Evolutionary conservation across 2,329 filamentous ascomycete genomes (phyloP), one percentile per base, ranked within the genome.

Genomic region (Hymenotorrendiella dingleyae): DNA sequence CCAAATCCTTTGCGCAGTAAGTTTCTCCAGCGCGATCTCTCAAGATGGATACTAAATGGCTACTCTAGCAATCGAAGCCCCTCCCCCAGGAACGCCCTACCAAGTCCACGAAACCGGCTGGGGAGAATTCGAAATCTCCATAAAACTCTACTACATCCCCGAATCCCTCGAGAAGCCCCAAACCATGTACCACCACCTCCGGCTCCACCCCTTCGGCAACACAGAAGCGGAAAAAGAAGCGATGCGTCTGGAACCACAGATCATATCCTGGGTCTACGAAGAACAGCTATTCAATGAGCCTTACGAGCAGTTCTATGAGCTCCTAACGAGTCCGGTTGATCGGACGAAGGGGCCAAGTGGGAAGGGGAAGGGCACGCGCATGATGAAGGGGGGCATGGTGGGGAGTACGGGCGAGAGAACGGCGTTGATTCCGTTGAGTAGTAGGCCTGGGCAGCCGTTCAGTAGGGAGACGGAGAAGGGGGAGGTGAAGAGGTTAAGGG

Each of bases 271-370:
- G 74, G 82, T 80, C 45, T 88, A 96, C 61, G 93, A 98, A 64
- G 89, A 95, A 60, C 84, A 97, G 52, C 77, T 97, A 37, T 98
- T 98, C 73, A 97, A 95, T 67, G 93, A 98, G 65, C 93, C 93
- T 0, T 93, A 89, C 56, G 87, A 95, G 64, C 79, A 85, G 34
- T 91, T 98, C 60, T 96, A 87, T 66, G 87, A 94, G 49, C 72
- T 87, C 21, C 72, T 98, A 48, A 97, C 89, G 2, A 78, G 81
- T 20, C 78, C 76, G 48, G 71, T 67, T 57, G 64, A 67, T 40
- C 69, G 72, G 49, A 64, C 69, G 4, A 65, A 60, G 57, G 74
- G 74, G 2, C 16, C 39, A n/a, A 26, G 40, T 42, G 76, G 76
- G 30, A 79, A 77, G 53, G 76, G 76, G 62, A 73, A 51, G 73